These are phyloP conservation scores for Echeveria elegans DNA, from an alignment of 164 flowering plant genomes.

Conservation along the genomic window DNA sequence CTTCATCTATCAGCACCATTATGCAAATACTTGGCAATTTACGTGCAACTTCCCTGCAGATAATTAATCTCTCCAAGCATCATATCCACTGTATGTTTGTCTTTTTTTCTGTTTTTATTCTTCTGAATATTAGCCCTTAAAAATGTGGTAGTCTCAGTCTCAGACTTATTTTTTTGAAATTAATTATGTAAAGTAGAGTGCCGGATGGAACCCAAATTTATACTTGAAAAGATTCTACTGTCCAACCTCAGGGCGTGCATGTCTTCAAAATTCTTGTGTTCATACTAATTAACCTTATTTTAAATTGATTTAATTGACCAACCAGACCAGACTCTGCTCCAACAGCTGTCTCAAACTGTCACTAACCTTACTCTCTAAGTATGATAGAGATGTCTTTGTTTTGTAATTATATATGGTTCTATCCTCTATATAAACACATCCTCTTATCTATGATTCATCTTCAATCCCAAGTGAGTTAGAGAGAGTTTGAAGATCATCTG, in stretches of 20 bases:
- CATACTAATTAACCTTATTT: background rate
- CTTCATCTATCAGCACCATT: too few species aligned
- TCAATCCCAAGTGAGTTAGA: too few species aligned
- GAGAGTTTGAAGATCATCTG: background rate
- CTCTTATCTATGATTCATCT: too few species aligned
- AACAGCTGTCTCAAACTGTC: background rate
- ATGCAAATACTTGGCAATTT: too few species aligned
- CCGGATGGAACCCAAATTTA: too few species aligned
- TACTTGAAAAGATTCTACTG: background rate
- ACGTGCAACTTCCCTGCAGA: too few species aligned
- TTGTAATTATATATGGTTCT: background rate
- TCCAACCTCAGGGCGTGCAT: background rate
- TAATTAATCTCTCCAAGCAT: too few species aligned
- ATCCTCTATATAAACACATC: too few species aligned
- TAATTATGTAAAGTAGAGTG: background rate
- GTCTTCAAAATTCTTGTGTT: background rate
- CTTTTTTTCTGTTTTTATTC: too few species aligned
- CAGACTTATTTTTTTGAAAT: background rate
- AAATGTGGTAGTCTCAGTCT: too few species aligned
- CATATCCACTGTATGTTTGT: too few species aligned
- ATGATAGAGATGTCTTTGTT: background rate
- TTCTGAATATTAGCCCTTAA: too few species aligned
- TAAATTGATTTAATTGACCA: background rate
- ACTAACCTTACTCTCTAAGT: background rate
- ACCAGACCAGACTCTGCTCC: background rate